Percentiles rank a stretch among this genome's conserved stretches.
These are phyloP conservation scores for Phyllosticta ampelicida DNA, from an alignment of 2,329 filamentous ascomycete genomes.

Conservation along the genomic window DNA sequence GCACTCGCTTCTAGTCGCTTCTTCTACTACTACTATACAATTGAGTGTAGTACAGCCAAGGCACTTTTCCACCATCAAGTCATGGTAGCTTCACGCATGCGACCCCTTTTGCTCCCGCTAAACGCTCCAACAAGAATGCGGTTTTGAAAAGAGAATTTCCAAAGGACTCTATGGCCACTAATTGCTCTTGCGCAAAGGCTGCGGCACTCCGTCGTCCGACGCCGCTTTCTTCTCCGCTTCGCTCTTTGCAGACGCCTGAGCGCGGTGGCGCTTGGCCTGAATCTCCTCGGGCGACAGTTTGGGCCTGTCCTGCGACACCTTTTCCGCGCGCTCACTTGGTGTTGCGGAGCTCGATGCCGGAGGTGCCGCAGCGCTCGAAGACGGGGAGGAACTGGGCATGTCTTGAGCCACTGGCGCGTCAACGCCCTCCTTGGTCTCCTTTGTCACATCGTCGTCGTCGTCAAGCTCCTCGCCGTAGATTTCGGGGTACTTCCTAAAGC, in stretches of 20 bases:
- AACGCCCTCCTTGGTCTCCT: constrained; percentile 14
- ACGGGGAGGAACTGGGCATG: neutral
- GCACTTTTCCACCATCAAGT: neutral
- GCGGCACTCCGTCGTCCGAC: constrained; percentile 37
- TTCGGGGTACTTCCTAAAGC: constrained; percentile 86
- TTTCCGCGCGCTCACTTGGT: constrained; percentile 12
- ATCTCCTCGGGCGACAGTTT: neutral
- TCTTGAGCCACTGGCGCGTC: constrained; percentile 5
- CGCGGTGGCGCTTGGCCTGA: neutral
- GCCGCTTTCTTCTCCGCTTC: constrained; percentile 19
- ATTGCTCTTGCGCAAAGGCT: constrained; percentile 38
- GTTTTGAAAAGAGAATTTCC: neutral
- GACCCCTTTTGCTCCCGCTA: neutral
- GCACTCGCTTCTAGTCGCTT: neutral
- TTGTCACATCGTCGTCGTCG: constrained; percentile 47
- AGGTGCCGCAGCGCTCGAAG: neutral
- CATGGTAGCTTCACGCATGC: neutral
- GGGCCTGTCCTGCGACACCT: constrained; percentile 13
- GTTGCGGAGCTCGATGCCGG: neutral
- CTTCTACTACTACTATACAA: neutral
- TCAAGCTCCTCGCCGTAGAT: constrained; percentile 83
- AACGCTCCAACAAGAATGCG: neutral
- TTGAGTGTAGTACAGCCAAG: neutral
- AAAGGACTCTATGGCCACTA: neutral
- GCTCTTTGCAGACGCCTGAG: constrained; percentile 19